Conservation (phyloP, 306 rosid species). For the Cucumis cinereus region DNA sequence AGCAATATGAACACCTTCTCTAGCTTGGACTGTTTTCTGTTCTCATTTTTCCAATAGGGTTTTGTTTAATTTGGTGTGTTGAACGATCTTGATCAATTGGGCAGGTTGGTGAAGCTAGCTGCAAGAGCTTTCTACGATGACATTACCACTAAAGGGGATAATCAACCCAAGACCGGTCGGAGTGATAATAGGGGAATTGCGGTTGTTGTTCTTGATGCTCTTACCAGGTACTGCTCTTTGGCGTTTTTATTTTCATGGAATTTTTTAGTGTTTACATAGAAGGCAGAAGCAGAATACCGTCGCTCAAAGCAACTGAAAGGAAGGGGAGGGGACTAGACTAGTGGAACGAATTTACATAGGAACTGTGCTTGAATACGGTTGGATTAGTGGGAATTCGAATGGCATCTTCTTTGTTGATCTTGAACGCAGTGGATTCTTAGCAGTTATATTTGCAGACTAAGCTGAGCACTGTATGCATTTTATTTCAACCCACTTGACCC, state of each 20-base stretch:
- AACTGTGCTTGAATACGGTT: not conserved
- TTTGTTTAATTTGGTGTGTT: not conserved
- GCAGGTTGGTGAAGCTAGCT: conserved; percentile 75
- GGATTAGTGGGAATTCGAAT: not conserved
- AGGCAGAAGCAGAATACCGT: not conserved
- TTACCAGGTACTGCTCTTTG: conserved; percentile 48
- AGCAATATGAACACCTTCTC: not conserved
- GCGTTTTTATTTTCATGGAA: conserved; percentile 1
- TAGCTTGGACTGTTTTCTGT: not conserved
- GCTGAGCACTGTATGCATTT: not conserved
- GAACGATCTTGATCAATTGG: not conserved
- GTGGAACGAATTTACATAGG: not conserved
- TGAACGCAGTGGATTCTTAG: not conserved
- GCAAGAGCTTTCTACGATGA: conserved; percentile 96
- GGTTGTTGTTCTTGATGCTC: conserved; percentile 98
- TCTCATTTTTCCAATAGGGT: not conserved
- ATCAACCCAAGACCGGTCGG: conserved; percentile 80
- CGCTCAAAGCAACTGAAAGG: not conserved
- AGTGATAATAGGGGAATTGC: conserved; percentile 95
- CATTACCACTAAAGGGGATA: conserved; percentile 70
- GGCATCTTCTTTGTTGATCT: not conserved
- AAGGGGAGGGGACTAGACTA: not conserved
- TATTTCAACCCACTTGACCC: too few relatives aligned
- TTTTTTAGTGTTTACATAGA: not conserved
- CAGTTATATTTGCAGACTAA: not conserved